phyloP scores from a whole-genome alignment of 345 rosid species.

The Camelina hispida region DNA sequence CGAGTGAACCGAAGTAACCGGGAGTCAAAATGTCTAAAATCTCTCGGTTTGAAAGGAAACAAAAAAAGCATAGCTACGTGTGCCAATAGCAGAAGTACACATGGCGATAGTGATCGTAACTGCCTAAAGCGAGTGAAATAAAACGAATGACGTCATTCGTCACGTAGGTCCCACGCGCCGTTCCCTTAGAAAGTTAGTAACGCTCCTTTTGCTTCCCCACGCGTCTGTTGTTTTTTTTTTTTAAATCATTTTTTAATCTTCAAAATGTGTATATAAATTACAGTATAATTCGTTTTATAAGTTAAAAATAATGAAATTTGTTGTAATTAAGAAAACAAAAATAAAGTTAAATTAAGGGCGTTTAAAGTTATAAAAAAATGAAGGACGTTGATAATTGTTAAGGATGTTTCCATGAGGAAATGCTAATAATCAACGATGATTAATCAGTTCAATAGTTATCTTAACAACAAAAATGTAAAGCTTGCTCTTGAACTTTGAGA shows the following conservation, averaged over 20 bases:
- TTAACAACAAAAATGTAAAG: too few relatives aligned
- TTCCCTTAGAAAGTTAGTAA: slow-evolving; percentile 55
- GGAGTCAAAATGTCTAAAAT: slow-evolving; percentile 32
- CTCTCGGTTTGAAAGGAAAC: background rate
- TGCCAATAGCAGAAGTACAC: slow-evolving; percentile 34
- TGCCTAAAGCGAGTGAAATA: slow-evolving; percentile 38
- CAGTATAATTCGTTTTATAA: background rate
- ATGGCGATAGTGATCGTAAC: slow-evolving; percentile 54
- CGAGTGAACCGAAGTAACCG: slow-evolving; percentile 23
- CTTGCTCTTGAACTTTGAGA: background rate
- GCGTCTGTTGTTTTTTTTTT: background rate
- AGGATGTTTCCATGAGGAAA: background rate
- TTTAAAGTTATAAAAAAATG: background rate
- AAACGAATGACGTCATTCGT: slow-evolving; percentile 49
- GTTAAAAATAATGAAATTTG: background rate
- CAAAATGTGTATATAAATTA: background rate
- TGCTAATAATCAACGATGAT: background rate
- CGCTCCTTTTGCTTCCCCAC: slow-evolving; percentile 33
- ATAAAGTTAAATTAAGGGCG: background rate
- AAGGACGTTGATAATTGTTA: background rate
- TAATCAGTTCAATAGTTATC: too few relatives aligned
- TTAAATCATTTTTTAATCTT: background rate
- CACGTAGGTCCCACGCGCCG: slow-evolving; percentile 58
- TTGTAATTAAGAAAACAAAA: background rate
- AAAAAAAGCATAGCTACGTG: background rate